These are phyloP conservation scores for Solanum hybrid DNA, from an alignment of 305 asterid species.

Conservation along the genomic window DNA sequence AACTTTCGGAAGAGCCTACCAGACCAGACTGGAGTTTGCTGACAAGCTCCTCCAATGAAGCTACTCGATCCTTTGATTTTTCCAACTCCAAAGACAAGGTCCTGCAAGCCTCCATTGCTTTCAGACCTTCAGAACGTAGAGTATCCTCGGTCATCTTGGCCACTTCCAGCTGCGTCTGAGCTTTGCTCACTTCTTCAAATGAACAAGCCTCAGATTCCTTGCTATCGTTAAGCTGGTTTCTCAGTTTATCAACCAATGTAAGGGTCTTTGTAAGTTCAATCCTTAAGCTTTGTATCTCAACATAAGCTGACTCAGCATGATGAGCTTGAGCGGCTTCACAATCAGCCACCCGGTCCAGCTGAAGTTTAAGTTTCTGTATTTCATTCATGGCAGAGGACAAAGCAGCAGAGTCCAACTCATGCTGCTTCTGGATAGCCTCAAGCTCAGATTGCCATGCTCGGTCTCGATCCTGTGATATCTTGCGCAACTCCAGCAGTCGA, in stretches of 20 bases:
- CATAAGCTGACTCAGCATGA: constrained; percentile 55
- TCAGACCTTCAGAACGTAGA: constrained; percentile 33
- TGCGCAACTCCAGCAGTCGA: constrained; percentile 61
- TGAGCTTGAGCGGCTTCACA: constrained; percentile 57
- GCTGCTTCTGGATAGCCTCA: constrained; percentile 71
- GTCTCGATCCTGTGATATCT: constrained; percentile 80
- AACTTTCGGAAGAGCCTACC: constrained; percentile 8
- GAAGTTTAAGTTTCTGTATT: constrained; percentile 62
- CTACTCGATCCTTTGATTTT: constrained; percentile 37
- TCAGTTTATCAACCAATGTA: constrained; percentile 49
- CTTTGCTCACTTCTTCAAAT: constrained; percentile 48
- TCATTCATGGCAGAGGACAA: constrained; percentile 60
- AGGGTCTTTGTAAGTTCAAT: constrained; percentile 52
- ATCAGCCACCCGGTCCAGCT: constrained; percentile 43
- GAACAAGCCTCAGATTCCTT: constrained; percentile 56
- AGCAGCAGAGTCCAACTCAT: constrained; percentile 63
- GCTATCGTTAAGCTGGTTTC: constrained; percentile 44
- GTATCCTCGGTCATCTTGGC: constrained; percentile 43
- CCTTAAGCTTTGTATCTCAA: constrained; percentile 51
- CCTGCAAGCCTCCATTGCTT: constrained; percentile 28
- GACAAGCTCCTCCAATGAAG: constrained; percentile 52
- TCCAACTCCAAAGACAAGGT: constrained; percentile 53
- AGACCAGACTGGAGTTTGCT: constrained; percentile 33
- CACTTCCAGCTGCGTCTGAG: constrained; percentile 50
- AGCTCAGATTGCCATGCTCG: constrained; percentile 80